Evolutionary conservation across 1,139 yeast genomes (phyloP), one percentile per base, ranked within the genome.

Genomic region (Suhomyces bokatorum): DNA sequence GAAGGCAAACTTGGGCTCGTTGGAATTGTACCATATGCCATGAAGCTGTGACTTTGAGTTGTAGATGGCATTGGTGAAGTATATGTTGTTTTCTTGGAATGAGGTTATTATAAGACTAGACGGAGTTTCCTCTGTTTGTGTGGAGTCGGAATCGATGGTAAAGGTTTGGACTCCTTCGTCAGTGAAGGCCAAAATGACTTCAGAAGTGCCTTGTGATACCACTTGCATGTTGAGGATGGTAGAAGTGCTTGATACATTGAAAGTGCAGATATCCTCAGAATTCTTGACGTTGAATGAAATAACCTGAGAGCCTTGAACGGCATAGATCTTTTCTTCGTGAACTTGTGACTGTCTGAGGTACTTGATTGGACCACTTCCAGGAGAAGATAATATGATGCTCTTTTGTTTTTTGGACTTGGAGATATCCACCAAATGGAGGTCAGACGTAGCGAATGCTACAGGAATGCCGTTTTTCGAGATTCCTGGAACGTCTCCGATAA

Each of bases 21-120:
- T 65, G 6, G 62, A 63, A 45, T 72, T 69, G 56, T 64, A 68
- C 73, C 75, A 73, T 15, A 70, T 63, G n/a, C 65, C 67, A 43
- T 50, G 46, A 17, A 58, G 47, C 27, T 43, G 47, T 32, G 34
- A 37, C 24, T 29, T 42, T n/a, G 42, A 37, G 28, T 12, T 36
- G 32, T 37, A 43, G 45, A 50, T 42, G 20, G 55, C 50, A 42
- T 53, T 52, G 39, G 53, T 48, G 35, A 59, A 53, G 6, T 33
- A 31, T 13, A 49, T 43, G 14, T 38, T 37, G 16, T 35, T 34
- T 34, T 45, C 46, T 17, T 41, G 44, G 37, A 27, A 31, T 9
- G 46, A 37, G 15, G 52, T 50, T 29, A 31, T 37, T 37, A 57
- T 40, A 13, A 42, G 27, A 15, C 53, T 48, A 33, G 45, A 35